phyloP scores from a whole-genome alignment of 139 green algal genomes.

The Zygnema cylindricum region DNA sequence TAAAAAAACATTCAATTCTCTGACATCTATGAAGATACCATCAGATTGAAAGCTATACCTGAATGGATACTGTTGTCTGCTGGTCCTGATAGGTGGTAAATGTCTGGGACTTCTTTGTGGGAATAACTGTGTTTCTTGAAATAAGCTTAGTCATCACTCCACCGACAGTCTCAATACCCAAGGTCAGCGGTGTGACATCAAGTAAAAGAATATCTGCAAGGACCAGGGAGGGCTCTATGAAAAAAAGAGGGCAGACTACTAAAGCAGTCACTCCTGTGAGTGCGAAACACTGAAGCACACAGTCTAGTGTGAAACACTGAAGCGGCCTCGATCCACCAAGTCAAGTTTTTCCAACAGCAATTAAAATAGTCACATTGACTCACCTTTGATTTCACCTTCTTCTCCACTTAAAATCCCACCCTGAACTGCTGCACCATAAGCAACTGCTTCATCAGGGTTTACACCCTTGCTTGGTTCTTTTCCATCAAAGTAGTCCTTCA shows the following conservation, averaged over 20 bases:
- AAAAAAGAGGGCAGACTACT: neutral
- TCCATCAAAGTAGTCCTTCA: constrained; percentile 83
- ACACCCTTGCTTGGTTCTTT: constrained; percentile 76
- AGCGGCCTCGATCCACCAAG: no score
- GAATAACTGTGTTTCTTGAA: constrained; percentile 74
- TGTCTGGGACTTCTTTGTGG: constrained; percentile 97
- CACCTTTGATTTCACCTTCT: constrained; percentile 70
- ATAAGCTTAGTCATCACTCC: constrained; percentile 77
- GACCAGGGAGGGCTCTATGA: constrained; percentile 19
- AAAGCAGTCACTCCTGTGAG: neutral
- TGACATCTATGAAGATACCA: no score
- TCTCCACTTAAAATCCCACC: constrained; percentile 86
- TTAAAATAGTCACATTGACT: neutral
- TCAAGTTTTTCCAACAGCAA: neutral
- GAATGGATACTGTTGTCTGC: constrained; percentile 77
- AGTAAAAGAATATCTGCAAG: constrained; percentile 81
- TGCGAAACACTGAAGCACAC: neutral
- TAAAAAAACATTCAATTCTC: no score
- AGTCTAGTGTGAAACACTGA: no score
- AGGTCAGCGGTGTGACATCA: constrained; percentile 71
- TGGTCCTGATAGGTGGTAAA: constrained; percentile 99
- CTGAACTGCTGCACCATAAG: constrained; percentile 72
- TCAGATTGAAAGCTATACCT: constrained; percentile 21
- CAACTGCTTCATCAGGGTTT: constrained; percentile 76
- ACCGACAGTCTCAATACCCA: constrained; percentile 72